Evolutionary conservation across 306 rosid species (phyloP).

Genomic region (Rosa chinensis): DNA sequence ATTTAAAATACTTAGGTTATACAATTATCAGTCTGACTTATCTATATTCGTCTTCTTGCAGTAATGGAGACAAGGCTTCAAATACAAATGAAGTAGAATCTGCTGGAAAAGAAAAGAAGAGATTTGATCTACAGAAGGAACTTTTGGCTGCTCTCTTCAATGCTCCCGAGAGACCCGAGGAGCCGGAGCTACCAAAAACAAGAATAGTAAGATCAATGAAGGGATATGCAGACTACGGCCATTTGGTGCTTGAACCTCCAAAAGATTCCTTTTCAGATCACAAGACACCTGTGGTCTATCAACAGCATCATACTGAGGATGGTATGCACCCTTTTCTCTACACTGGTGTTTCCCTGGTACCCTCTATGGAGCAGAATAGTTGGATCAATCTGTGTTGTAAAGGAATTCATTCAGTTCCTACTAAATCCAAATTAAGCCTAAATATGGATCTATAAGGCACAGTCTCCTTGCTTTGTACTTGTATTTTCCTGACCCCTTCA

Average conservation of each 20-base stretch:
- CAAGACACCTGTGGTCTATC: constrained; percentile 30
- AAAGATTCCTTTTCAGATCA: constrained; percentile 38
- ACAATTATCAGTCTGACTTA: constrained; percentile 20
- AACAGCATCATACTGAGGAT: constrained; percentile 28
- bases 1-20: background rate
- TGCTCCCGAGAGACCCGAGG: constrained; percentile 39
- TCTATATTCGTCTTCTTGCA: constrained; percentile 33
- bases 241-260: constrained; percentile 53
- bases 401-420: background rate
- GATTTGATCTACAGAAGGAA: constrained; percentile 56
- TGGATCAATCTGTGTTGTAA: background rate
- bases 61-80: constrained; percentile 30
- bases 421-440: background rate
- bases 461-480: background rate
- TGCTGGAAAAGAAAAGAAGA: constrained; percentile 31
- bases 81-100: constrained; percentile 33
- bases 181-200: constrained; percentile 41
- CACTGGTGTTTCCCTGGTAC: constrained; percentile 10
- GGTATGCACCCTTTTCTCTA: constrained; percentile 46
- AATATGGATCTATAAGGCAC: background rate
- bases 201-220: constrained; percentile 33
- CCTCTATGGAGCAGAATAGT: constrained; percentile 1
- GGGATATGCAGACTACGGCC: constrained; percentile 37
- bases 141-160: constrained; percentile 55
- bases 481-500: background rate